Conservation (phyloP, 129 eudicot genomes). For the Rutidosis leptorrhynchoides region DNA sequence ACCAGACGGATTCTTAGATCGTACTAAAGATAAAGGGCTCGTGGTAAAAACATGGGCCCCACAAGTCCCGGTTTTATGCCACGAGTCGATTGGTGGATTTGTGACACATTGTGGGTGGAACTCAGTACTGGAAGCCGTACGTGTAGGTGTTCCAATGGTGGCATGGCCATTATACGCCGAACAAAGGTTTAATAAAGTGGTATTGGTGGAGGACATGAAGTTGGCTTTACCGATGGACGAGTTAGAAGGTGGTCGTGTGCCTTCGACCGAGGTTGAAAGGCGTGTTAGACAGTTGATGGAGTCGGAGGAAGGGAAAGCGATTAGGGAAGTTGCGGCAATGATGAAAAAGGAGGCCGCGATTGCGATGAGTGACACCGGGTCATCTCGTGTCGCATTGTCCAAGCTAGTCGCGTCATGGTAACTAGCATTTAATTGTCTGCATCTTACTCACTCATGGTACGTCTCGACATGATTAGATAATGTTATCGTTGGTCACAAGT, state of each 20-base stretch:
- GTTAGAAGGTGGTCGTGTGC: conserved; percentile 20
- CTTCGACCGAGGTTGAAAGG: conserved; percentile 30
- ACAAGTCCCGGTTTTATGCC: conserved; percentile 46
- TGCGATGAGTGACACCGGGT: conserved; percentile 34
- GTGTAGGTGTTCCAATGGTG: conserved; percentile 50
- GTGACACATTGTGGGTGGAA: conserved; percentile 66
- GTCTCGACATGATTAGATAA: too few relatives aligned
- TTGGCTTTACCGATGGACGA: conserved; percentile 34
- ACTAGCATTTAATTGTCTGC: not conserved
- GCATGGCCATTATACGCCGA: conserved; percentile 51
- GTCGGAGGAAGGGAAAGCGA: conserved; percentile 27
- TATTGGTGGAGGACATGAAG: conserved; percentile 40
- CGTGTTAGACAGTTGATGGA: conserved; percentile 46
- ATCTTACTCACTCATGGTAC: too few relatives aligned
- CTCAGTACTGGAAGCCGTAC: conserved; percentile 44
- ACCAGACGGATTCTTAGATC: conserved; percentile 33
- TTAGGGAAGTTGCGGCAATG: conserved; percentile 15
- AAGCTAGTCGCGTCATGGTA: conserved; percentile 24
- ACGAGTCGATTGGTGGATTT: conserved; percentile 47
- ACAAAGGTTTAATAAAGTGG: conserved; percentile 49
- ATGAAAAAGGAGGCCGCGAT: conserved; percentile 24
- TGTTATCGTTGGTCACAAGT: too few relatives aligned
- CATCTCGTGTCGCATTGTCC: conserved; percentile 28
- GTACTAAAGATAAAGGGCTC: conserved; percentile 38
- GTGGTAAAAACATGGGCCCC: conserved; percentile 53